These are phyloP conservation scores for Typha latifolia DNA, from an alignment of 176 grass and related monocot genomes.

Conservation along the genomic window DNA sequence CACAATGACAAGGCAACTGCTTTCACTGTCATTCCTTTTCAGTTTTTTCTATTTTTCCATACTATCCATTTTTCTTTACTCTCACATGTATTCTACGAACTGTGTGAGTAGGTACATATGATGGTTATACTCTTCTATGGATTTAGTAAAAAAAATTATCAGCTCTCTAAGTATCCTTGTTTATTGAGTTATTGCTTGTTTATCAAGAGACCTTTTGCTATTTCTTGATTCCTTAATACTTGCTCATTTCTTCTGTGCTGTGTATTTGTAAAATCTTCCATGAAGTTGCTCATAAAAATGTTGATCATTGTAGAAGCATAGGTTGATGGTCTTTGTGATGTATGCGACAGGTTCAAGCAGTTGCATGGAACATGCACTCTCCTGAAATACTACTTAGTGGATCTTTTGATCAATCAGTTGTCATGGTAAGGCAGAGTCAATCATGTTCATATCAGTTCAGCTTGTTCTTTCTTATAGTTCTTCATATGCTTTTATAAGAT, in stretches of 20 bases:
- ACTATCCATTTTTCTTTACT: too few species aligned
- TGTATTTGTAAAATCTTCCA: neutral
- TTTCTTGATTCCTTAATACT: too few species aligned
- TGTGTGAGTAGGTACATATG: too few species aligned
- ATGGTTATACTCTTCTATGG: too few species aligned
- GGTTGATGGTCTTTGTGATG: neutral
- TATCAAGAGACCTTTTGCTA: too few species aligned
- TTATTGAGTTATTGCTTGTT: too few species aligned
- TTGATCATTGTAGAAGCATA: neutral
- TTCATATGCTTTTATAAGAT: too few species aligned
- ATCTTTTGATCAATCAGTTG: conserved; percentile 88
- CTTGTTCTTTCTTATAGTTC: neutral
- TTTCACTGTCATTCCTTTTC: conserved; percentile 14
- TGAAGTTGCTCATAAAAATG: neutral
- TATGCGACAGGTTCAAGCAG: conserved; percentile 61
- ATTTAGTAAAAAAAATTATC: too few species aligned
- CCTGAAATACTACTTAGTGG: conserved; percentile 86
- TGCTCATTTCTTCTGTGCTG: too few species aligned
- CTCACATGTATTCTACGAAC: too few species aligned
- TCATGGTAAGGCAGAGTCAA: conserved; percentile 36
- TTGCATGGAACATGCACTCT: conserved; percentile 59
- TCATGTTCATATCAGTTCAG: neutral
- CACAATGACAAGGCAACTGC: conserved; percentile 78
- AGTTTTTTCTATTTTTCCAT: neutral
- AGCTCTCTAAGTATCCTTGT: too few species aligned